Evolutionary conservation across 495 filamentous ascomycete species (phyloP).

Genomic region (Hyaloscypha variabilis): DNA sequence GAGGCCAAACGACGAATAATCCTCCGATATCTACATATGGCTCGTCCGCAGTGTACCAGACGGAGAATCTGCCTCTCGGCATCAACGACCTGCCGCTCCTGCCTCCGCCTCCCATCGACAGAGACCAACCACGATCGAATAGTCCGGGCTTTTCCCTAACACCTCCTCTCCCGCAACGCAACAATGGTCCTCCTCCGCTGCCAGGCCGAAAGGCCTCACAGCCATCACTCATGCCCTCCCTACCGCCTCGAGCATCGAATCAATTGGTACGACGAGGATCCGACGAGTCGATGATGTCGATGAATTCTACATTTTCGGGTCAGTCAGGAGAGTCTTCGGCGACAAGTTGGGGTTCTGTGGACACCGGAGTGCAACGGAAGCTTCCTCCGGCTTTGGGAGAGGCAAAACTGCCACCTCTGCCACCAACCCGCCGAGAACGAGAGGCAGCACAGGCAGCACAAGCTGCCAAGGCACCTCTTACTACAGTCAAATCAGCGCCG

Average conservation of each 20-base stretch:
- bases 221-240: slow-evolving; percentile 20
- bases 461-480: slow-evolving; percentile 17
- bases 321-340: slow-evolving; percentile 19
- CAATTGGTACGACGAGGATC: slow-evolving; percentile 24
- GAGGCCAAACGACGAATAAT: slow-evolving; percentile 31
- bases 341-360: slow-evolving; percentile 3
- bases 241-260: slow-evolving; percentile 26
- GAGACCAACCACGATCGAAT: slow-evolving; percentile 24
- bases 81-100: slow-evolving; percentile 38
- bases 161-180: slow-evolving; percentile 26
- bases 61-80: slow-evolving; percentile 23
- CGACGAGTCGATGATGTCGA: slow-evolving; percentile 28
- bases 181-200: slow-evolving; percentile 32
- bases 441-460: slow-evolving; percentile 23
- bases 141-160: slow-evolving; percentile 22
- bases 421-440: slow-evolving; percentile 26
- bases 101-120: slow-evolving; percentile 52
- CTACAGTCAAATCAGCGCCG: slow-evolving; percentile 27
- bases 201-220: slow-evolving; percentile 26
- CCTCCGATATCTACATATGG: slow-evolving; percentile 29
- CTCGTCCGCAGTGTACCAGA: slow-evolving; percentile 23
- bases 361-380: slow-evolving; percentile 33
- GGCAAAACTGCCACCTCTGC: slow-evolving; percentile 51
- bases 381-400: slow-evolving; percentile 51
- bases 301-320: slow-evolving; percentile 26